Percentiles rank a stretch among this genome's conserved stretches.
These are phyloP conservation scores for Cyclotella sp. DNA, from an alignment of 108 stramenopile species.

Conservation along the genomic window DNA sequence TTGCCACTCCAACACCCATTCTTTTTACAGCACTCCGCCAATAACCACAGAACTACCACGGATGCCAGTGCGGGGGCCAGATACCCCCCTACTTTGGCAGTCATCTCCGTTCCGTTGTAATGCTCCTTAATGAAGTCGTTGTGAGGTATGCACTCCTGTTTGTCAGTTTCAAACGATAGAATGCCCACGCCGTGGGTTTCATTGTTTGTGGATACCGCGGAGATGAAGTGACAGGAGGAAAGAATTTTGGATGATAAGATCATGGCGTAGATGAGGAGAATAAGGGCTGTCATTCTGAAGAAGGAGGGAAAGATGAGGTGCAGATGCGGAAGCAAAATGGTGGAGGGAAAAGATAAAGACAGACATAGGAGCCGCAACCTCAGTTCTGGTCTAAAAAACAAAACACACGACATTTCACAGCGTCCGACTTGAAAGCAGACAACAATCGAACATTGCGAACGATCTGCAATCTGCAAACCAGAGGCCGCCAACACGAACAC, in stretches of 20 bases:
- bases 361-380: too few relatives aligned
- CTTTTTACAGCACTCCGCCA: constrained; percentile 38
- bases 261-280: constrained; percentile 37
- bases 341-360: too few relatives aligned
- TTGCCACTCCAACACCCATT: constrained; percentile 37
- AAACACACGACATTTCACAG: too few relatives aligned
- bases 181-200: constrained; percentile 44
- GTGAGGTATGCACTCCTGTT: constrained; percentile 31
- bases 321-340: too few relatives aligned
- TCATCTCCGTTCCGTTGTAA: constrained; percentile 53
- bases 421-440: too few relatives aligned
- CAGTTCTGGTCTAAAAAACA: too few relatives aligned
- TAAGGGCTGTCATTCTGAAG: constrained; percentile 5
- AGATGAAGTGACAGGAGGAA: constrained; percentile 30
- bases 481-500: too few relatives aligned
- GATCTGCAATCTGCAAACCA: too few relatives aligned
- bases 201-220: constrained; percentile 22
- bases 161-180: constrained; percentile 30
- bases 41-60: constrained; percentile 9
- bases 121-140: constrained; percentile 32
- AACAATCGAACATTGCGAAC: too few relatives aligned
- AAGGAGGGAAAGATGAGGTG: not conserved
- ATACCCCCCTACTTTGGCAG: constrained; percentile 41
- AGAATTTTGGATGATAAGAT: constrained; percentile 27
- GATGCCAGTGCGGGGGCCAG: constrained; percentile 27